Evolutionary conservation across 306 rosid species (phyloP), one percentile per base, ranked within the genome.

Genomic region (Quercus rubra): DNA sequence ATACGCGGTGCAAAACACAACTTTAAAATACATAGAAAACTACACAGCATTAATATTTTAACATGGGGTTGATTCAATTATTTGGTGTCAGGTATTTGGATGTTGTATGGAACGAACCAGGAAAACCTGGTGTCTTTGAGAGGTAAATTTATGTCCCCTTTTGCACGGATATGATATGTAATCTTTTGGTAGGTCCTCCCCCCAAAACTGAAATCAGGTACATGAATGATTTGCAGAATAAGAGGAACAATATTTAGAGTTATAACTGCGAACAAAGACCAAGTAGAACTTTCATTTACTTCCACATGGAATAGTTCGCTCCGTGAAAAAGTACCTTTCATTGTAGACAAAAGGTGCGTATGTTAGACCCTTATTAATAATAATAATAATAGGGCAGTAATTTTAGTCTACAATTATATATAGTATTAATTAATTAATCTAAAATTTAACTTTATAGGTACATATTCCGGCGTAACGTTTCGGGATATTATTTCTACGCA

Each of bases 281-380:
- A 86, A 79, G 79, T 83, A 58, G 98, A 94, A 73, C 73, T 94
- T 82, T 94, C 98, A 43, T 94, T 94, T 79, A 55, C 57, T 20
- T 83, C 63, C 74, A 78, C 52, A 66, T 94, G 96, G 91, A 70
- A 63, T n/a, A 15, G 71, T 56, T 84, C 91, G 28, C 55, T 33
- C 46, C 38, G 55, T 11, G 68, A 54, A 20, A 15, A 43, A 12
- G 69, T 85, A 38, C 91, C 98, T 62, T 27, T 92, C 19, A 94
- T 77, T 55, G 79, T 91, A 52, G 97, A 94, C 86, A 83, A 81
- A 86, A 88, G 98, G 97, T 94, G 54, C 3, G 17, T 49, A 43
- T 14, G 12, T 70, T n/a, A 33, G 41, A 17, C 23, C 76, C 43
- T 0, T 41, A 7, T 0, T 41, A 41, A 7, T 38, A 38, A 41